Evolutionary conservation across 768 basidiomycete species (phyloP).

Genomic region (Pleurotus ostreatus): DNA sequence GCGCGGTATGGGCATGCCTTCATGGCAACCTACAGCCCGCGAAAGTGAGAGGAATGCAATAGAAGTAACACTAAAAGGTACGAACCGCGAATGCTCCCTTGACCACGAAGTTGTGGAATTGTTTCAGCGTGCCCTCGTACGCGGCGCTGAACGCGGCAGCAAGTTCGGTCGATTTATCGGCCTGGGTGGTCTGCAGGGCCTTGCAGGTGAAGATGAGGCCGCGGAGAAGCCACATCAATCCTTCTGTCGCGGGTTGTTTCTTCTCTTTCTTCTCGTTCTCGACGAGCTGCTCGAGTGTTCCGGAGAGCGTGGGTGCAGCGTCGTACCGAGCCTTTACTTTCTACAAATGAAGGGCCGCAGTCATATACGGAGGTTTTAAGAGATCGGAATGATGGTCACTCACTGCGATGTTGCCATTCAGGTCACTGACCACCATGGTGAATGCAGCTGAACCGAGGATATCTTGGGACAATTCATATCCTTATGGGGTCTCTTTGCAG

Average conservation of each 20-base stretch:
- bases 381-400: conserved; percentile 17
- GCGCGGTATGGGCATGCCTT: conserved; percentile 63
- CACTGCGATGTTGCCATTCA: conserved; percentile 90
- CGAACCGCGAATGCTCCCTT: conserved; percentile 54
- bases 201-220: conserved; percentile 88
- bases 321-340: conserved; percentile 87
- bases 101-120: conserved; percentile 79
- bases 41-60: background rate
- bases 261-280: conserved; percentile 83
- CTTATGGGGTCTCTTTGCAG: background rate
- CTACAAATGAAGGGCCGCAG: conserved; percentile 21
- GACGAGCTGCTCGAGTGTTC: conserved; percentile 81
- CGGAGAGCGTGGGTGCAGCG: conserved; percentile 56
- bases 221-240: conserved; percentile 89
- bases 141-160: conserved; percentile 70
- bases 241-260: conserved; percentile 86
- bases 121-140: conserved; percentile 80
- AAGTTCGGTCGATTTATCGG: conserved; percentile 62
- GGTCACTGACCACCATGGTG: conserved; percentile 73
- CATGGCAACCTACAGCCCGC: conserved; percentile 49
- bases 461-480: conserved; percentile 40
- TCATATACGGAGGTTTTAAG: too few species aligned
- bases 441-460: conserved; percentile 86
- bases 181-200: conserved; percentile 70
- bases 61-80: conserved; percentile 16